Conservation (phyloP, 768 basidiomycete genomes). For the Clathrus columnatus region DNA sequence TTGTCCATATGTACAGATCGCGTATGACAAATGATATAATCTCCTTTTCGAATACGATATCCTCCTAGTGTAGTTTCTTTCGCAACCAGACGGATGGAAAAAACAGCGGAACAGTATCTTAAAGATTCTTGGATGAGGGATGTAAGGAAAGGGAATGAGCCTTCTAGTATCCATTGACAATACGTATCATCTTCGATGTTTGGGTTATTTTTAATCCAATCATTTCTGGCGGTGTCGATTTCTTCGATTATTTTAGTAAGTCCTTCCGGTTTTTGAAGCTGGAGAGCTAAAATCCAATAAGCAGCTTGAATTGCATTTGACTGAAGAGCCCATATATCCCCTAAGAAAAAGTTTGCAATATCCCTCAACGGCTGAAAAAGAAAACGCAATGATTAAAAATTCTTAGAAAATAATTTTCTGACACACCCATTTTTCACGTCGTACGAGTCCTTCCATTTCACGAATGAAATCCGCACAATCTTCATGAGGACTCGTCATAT, state of each 20-base stretch:
- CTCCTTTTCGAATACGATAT: constrained; percentile 13
- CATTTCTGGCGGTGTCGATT: constrained; percentile 11
- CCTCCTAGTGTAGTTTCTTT: constrained; percentile 15
- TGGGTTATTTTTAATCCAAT: constrained; percentile 13
- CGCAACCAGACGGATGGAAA: constrained; percentile 17
- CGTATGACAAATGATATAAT: constrained; percentile 16
- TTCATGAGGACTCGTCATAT: background rate
- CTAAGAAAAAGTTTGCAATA: constrained; percentile 11
- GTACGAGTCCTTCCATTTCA: background rate
- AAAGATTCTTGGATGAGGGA: constrained; percentile 21
- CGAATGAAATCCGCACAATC: background rate
- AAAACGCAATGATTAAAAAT: background rate
- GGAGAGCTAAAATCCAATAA: constrained; percentile 17
- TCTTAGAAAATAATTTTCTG: background rate
- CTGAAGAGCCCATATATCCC: constrained; percentile 18
- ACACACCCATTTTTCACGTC: background rate
- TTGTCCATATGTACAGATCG: constrained; percentile 15
- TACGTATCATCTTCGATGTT: background rate
- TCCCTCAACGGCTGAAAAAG: constrained; percentile 11
- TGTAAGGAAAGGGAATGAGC: constrained; percentile 14
- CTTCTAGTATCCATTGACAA: background rate
- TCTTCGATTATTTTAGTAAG: constrained; percentile 16
- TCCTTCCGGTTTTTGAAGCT: constrained; percentile 16
- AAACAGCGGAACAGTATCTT: constrained; percentile 13
- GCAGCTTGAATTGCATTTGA: constrained; percentile 18